Evolutionary conservation across 2,329 filamentous ascomycete genomes (phyloP).

Genomic region (Cadophora malorum): DNA sequence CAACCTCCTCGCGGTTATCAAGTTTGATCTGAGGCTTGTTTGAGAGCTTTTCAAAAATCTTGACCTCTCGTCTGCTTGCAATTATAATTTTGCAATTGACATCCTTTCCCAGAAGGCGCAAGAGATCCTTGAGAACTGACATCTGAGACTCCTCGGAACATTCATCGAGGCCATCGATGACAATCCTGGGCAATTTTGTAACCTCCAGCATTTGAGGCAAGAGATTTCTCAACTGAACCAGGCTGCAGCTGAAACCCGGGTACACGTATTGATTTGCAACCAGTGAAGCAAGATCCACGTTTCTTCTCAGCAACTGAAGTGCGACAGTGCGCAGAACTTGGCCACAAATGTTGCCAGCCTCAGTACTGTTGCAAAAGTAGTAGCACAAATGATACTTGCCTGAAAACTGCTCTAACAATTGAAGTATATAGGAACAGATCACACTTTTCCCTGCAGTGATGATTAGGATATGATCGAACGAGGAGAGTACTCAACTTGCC

Average conservation of each 20-base stretch:
- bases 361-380: conserved; percentile 34
- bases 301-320: conserved; percentile 24
- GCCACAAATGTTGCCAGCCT: conserved; percentile 11
- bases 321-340: conserved; percentile 23
- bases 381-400: conserved; percentile 11
- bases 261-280: conserved; percentile 28
- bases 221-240: conserved; percentile 22
- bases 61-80: not conserved
- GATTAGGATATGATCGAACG: not conserved
- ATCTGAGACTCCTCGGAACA: not conserved
- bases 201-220: conserved; percentile 22
- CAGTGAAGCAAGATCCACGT: conserved; percentile 19
- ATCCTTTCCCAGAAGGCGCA: not conserved
- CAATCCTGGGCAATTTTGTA: conserved; percentile 14
- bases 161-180: conserved; percentile 30
- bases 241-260: conserved; percentile 16
- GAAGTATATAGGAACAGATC: not conserved
- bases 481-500: not conserved
- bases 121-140: not conserved
- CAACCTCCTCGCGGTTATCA: not conserved
- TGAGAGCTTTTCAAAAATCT: not conserved
- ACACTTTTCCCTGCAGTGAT: not conserved
- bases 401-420: not conserved
- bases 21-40: not conserved
- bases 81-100: not conserved